A percentile compares a stretch with the other conserved stretches of the same genome.
phyloP scores from a whole-genome alignment of 2,329 filamentous ascomycete species.

The Fusarium citri region DNA sequence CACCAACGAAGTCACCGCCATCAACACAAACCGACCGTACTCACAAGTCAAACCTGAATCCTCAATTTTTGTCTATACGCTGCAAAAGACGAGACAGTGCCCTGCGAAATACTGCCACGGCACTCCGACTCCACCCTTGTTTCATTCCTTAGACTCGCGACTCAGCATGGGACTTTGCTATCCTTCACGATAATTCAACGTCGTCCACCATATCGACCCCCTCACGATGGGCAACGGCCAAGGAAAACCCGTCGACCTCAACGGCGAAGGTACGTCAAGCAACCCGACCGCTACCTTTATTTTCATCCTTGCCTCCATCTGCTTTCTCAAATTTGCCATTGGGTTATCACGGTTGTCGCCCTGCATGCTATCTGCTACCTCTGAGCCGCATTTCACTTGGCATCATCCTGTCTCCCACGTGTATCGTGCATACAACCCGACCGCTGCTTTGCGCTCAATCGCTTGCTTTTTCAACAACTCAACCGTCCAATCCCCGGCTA shows the following conservation, averaged over 20 bases:
- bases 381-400: slow-evolving; percentile 36
- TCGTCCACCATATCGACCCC: slow-evolving; percentile 44
- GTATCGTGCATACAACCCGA: slow-evolving; percentile 37
- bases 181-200: slow-evolving; percentile 47
- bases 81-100: slow-evolving; percentile 33
- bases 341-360: slow-evolving; percentile 11
- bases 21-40: slow-evolving; percentile 1
- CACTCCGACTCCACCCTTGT: slow-evolving; percentile 42
- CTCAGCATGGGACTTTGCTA: slow-evolving; percentile 48
- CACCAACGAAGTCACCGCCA: not conserved
- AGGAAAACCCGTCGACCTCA: slow-evolving; percentile 91
- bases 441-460: slow-evolving; percentile 7
- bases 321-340: slow-evolving; percentile 11
- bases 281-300: not conserved
- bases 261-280: slow-evolving; percentile 80
- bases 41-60: slow-evolving; percentile 3
- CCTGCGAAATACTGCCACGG: slow-evolving; percentile 38
- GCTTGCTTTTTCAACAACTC: not conserved
- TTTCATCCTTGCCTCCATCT: not conserved
- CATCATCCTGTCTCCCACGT: slow-evolving; percentile 41
- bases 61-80: slow-evolving; percentile 3
- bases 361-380: slow-evolving; percentile 19
- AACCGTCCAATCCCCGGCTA: not conserved
- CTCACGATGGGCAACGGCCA: slow-evolving; percentile 88
- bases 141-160: slow-evolving; percentile 40